phyloP scores from a whole-genome alignment of 1,139 yeast genomes.

The Sugiyamaella neomexicana region DNA sequence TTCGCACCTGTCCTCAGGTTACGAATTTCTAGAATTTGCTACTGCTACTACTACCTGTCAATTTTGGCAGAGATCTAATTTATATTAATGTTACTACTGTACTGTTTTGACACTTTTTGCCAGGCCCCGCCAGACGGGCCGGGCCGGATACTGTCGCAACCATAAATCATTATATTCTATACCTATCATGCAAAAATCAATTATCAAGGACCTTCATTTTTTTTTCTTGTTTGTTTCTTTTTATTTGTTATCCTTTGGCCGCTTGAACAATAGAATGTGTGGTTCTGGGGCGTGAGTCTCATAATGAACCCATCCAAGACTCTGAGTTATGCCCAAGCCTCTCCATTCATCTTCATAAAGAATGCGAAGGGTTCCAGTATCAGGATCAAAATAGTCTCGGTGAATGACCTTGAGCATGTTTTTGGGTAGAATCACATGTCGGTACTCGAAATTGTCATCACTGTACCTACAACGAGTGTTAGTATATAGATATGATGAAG shows the following conservation, averaged over 20 bases:
- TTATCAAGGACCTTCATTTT: neutral
- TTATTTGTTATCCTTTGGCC: constrained; percentile 15
- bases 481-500: neutral
- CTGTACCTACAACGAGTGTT: constrained; percentile 53
- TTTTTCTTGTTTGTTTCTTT: too few relatives aligned
- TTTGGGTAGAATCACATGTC: constrained; percentile 97
- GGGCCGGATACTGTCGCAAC: neutral
- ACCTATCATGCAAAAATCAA: constrained; percentile 12
- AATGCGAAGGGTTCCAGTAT: constrained; percentile 90
- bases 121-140: neutral
- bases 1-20: neutral
- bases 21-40: neutral
- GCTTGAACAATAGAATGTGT: constrained; percentile 84
- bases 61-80: too few relatives aligned
- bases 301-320: constrained; percentile 97
- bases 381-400: constrained; percentile 92
- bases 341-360: constrained; percentile 97
- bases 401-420: constrained; percentile 94
- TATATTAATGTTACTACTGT: too few relatives aligned
- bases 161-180: constrained; percentile 7
- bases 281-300: constrained; percentile 98
- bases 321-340: constrained; percentile 95
- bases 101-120: too few relatives aligned
- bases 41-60: neutral
- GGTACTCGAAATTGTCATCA: constrained; percentile 82